These are phyloP conservation scores for Cercospora berteroae DNA, from an alignment of 2,329 filamentous ascomycete genomes.

Conservation along the genomic window DNA sequence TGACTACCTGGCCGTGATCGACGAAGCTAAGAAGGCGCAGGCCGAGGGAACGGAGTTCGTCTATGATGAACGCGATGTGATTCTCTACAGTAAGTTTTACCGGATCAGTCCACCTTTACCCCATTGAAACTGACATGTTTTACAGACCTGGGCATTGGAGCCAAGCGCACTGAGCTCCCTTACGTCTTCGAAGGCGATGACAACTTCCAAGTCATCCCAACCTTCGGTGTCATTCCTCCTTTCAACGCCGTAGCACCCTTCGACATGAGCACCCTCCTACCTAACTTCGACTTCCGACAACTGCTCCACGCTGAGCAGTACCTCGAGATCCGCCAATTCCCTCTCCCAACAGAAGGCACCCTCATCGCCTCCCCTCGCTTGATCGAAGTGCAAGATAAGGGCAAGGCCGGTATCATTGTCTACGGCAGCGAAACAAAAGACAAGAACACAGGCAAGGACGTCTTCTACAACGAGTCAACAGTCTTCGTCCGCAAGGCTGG, in stretches of 20 bases:
- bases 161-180: slow-evolving; percentile 82
- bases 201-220: slow-evolving; percentile 89
- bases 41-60: slow-evolving; percentile 72
- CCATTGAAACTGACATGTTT: slow-evolving; percentile 25
- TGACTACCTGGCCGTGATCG: slow-evolving; percentile 70
- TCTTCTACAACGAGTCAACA: slow-evolving; percentile 97
- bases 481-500: slow-evolving; percentile 89
- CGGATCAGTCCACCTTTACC: neutral
- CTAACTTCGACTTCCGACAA: slow-evolving; percentile 98
- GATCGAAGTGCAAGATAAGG: slow-evolving; percentile 95
- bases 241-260: slow-evolving; percentile 82
- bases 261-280: slow-evolving; percentile 76
- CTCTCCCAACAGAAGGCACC: slow-evolving; percentile 79
- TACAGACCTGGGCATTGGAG: slow-evolving; percentile 77
- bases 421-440: slow-evolving; percentile 79
- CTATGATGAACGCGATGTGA: slow-evolving; percentile 82
- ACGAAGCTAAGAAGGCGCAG: slow-evolving; percentile 69
- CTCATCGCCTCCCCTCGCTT: slow-evolving; percentile 75
- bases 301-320: slow-evolving; percentile 98
- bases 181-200: slow-evolving; percentile 89
- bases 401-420: slow-evolving; percentile 79
- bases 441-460: slow-evolving; percentile 77
- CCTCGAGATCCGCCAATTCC: slow-evolving; percentile 88
- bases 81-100: slow-evolving; percentile 69
- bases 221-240: slow-evolving; percentile 93